These are phyloP conservation scores for Taiozyma sp. DNA, from an alignment of 1,139 yeast species.

Conservation along the genomic window DNA sequence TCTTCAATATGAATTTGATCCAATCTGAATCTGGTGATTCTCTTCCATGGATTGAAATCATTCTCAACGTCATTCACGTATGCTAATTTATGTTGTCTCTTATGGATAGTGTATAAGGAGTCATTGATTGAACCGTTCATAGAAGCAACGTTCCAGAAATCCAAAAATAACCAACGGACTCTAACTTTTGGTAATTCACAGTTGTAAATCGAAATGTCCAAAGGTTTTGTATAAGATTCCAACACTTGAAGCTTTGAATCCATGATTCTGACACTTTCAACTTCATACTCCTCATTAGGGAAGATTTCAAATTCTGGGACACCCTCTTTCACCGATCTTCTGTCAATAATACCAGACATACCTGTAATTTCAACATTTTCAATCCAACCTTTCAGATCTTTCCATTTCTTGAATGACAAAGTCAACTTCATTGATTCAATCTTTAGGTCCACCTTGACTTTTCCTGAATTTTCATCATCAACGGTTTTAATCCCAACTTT, in stretches of 20 bases:
- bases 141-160: slow-evolving; percentile 62
- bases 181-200: slow-evolving; percentile 59
- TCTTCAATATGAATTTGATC: slow-evolving; percentile 55
- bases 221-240: slow-evolving; percentile 33
- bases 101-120: slow-evolving; percentile 69
- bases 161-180: slow-evolving; percentile 52
- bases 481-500: slow-evolving; percentile 39
- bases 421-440: slow-evolving; percentile 53
- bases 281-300: slow-evolving; percentile 36
- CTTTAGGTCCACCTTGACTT: slow-evolving; percentile 30
- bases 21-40: slow-evolving; percentile 54
- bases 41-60: slow-evolving; percentile 40
- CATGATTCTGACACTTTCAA: slow-evolving; percentile 45
- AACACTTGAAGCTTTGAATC: slow-evolving; percentile 49
- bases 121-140: slow-evolving; percentile 71
- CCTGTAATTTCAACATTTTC: slow-evolving; percentile 60
- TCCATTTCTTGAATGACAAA: slow-evolving; percentile 63
- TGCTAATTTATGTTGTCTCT: slow-evolving; percentile 44
- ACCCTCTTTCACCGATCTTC: slow-evolving; percentile 40
- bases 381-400: slow-evolving; percentile 60
- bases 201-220: slow-evolving; percentile 53
- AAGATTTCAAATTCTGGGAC: slow-evolving; percentile 31
- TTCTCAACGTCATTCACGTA: slow-evolving; percentile 32
- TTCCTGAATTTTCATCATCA: slow-evolving; percentile 21
- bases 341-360: slow-evolving; percentile 44